Conservation (phyloP, 768 basidiomycete genomes). For the Krasilnikovozyma curviuscula region DNA sequence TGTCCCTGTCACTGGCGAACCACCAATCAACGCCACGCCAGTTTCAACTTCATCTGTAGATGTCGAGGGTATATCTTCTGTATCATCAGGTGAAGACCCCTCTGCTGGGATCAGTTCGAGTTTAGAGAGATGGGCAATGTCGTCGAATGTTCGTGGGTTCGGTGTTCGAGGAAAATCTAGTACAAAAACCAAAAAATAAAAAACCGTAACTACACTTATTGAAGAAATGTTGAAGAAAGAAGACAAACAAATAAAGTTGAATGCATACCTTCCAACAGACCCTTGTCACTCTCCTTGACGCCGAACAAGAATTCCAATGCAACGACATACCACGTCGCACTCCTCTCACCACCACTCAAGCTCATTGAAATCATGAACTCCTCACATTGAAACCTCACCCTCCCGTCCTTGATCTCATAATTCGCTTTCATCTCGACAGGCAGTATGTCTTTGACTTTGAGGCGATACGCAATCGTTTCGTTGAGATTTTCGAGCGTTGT, state of each 20-base stretch:
- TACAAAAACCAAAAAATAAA: background rate
- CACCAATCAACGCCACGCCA: background rate
- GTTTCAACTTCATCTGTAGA: no score
- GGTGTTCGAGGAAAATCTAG: conserved; percentile 13
- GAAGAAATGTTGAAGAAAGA: background rate
- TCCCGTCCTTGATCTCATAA: no score
- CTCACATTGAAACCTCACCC: no score
- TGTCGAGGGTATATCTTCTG: no score
- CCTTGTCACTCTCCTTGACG: conserved; percentile 31
- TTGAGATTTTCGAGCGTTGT: conserved; percentile 2
- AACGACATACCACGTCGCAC: conserved; percentile 42
- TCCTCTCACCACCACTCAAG: conserved; percentile 32
- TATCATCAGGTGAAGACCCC: no score
- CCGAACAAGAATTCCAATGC: conserved; percentile 43
- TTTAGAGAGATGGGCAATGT: conserved; percentile 1
- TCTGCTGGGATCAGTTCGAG: background rate
- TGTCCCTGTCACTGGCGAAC: background rate
- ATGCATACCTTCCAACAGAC: background rate
- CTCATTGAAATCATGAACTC: no score
- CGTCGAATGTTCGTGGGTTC: conserved; percentile 11
- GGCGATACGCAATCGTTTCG: conserved; percentile 3
- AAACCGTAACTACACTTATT: background rate
- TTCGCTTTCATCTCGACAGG: conserved; percentile 9
- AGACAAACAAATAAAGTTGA: background rate
- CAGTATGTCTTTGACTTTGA: conserved; percentile 7